Evolutionary conservation across 495 filamentous ascomycete genomes (phyloP), one percentile per base, ranked within the genome.

Genomic region (Neurospora discreta): DNA sequence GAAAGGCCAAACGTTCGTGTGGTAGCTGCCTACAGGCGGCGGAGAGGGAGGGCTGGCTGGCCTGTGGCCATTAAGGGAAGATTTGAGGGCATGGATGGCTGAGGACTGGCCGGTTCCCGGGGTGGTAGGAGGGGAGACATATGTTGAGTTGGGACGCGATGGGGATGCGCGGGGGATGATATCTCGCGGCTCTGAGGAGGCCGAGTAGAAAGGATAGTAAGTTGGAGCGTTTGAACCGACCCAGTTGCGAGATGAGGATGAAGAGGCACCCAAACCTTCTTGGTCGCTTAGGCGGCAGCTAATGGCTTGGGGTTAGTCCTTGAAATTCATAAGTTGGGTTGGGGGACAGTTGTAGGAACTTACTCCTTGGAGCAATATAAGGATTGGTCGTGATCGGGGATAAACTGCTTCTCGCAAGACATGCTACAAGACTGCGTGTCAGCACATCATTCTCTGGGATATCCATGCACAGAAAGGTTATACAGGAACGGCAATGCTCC

Each of bases 141-240:
- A 74, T 36, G 75, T 78, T 23, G 81, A 81, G 72, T 68, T 82
- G 42, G 82, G 81, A 52, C 84, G 79, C 39, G 83, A 85, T 9
- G 84, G 83, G n/a, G 83, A 85, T 36, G 84, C 84, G 70, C 83
- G 84, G 70, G 84, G 84, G 69, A 86, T 80, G 72, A 85, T 86
- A 71, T 86, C 84, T 76, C 83, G 78, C 26, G 81, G 83, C 74
- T 85, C 84, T 70, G 78, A 77, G 42, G 74, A 76, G 13, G 76
- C 81, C 41, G 78, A 77, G 70, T 80, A 83, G 43, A 75, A 79
- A 38, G 83, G 80, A 68, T 83, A 79, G 71, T 71, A 65, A 18
- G 77, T 67, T 40, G 58, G 75, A n/a, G 74, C 71, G 69, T 78
- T 75, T 43, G 77, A 74, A 68, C 70, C 71, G 71, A 70, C 73